Conservation (phyloP, 768 basidiomycete species). For the Cystofilobasidium ferigula region DNA sequence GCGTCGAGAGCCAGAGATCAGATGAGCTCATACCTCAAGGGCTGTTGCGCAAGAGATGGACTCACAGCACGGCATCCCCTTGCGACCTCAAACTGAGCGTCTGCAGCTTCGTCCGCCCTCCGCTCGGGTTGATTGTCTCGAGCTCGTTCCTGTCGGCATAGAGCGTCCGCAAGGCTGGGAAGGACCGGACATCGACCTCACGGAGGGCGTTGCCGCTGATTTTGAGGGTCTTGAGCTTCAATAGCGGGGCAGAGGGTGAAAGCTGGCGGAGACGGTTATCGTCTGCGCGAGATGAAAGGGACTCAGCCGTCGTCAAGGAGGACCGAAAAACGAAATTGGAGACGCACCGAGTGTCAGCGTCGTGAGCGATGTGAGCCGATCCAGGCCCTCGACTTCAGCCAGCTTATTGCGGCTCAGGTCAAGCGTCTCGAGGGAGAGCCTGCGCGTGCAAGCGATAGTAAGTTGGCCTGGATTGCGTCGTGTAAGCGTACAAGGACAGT, state of each 20-base stretch:
- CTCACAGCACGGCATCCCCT: conserved; percentile 57
- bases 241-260: conserved; percentile 42
- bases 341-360: conserved; percentile 66
- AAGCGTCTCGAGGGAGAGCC: conserved; percentile 60
- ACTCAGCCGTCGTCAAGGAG: not conserved
- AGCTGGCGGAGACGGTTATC: conserved; percentile 57
- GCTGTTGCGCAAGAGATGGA: conserved; percentile 31
- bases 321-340: not conserved
- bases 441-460: conserved; percentile 23
- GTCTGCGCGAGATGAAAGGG: conserved; percentile 44
- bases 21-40: conserved; percentile 17
- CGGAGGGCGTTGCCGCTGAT: conserved; percentile 69
- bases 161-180: conserved; percentile 69
- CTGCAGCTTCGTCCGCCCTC: conserved; percentile 59
- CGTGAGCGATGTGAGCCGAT: conserved; percentile 44
- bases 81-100: conserved; percentile 88
- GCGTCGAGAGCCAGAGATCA: conserved; percentile 17
- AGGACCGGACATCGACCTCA: conserved; percentile 50
- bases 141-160: conserved; percentile 76
- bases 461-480: too few species aligned
- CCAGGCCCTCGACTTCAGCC: conserved; percentile 49
- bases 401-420: conserved; percentile 70
- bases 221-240: conserved; percentile 68
- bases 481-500: too few species aligned
- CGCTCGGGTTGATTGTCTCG: conserved; percentile 28